Evolutionary conservation across 768 basidiomycete genomes (phyloP).

Genomic region (Serendipita sp.): DNA sequence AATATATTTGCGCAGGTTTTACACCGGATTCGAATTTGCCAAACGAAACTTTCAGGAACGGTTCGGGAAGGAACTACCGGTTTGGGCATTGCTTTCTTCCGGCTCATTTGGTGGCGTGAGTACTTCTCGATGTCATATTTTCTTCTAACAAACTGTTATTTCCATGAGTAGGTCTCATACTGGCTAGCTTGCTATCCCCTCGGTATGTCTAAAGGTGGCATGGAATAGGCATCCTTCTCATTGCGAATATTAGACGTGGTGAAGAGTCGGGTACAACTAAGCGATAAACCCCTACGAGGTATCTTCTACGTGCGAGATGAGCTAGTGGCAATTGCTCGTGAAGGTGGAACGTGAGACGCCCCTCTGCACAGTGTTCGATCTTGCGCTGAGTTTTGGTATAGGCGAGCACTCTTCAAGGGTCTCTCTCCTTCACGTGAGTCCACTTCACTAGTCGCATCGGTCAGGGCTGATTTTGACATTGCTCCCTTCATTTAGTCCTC

Average conservation of each 20-base stretch:
- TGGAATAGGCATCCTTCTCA: neutral
- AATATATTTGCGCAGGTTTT: neutral
- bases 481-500: slow-evolving; percentile 28
- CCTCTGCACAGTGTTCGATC: neutral
- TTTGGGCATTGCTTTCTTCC: slow-evolving; percentile 72
- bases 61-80: slow-evolving; percentile 56
- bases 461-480: neutral
- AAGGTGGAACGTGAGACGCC: slow-evolving; percentile 55
- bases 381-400: slow-evolving; percentile 13
- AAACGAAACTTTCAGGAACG: slow-evolving; percentile 55
- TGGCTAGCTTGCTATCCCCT: slow-evolving; percentile 91
- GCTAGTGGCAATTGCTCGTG: slow-evolving; percentile 44
- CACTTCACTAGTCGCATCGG: neutral
- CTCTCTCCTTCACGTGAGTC: slow-evolving; percentile 59
- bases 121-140: slow-evolving; percentile 11
- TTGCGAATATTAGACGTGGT: slow-evolving; percentile 47
- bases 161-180: slow-evolving; percentile 50
- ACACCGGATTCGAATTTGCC: slow-evolving; percentile 69
- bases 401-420: slow-evolving; percentile 54
- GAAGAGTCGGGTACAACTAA: slow-evolving; percentile 79
- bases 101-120: slow-evolving; percentile 71
- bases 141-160: slow-evolving; percentile 9
- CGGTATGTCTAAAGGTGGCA: slow-evolving; percentile 24
- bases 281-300: slow-evolving; percentile 53
- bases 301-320: slow-evolving; percentile 64